Evolutionary conservation across 2,329 filamentous ascomycete genomes (phyloP).

Genomic region (Alternaria ventricosa): DNA sequence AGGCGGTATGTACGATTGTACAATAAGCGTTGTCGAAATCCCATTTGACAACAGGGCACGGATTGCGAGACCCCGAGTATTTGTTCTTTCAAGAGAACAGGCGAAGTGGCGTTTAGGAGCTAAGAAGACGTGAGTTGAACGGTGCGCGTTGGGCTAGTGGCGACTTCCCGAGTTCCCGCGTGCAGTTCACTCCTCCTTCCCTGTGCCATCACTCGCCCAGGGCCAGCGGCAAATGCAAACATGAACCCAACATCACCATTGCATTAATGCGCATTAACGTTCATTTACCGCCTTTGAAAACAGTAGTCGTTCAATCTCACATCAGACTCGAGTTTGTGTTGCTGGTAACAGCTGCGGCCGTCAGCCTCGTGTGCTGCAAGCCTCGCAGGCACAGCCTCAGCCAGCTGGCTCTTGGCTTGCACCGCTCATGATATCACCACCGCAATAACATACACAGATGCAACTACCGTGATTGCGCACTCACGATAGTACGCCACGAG

Average conservation of each 20-base stretch:
- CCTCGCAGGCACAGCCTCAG: neutral
- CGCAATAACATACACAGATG: neutral
- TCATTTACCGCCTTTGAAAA: neutral
- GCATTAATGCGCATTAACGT: neutral
- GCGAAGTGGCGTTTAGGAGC: neutral
- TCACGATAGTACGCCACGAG: neutral
- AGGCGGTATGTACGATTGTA: neutral
- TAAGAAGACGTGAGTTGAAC: neutral
- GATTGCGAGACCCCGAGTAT: neutral
- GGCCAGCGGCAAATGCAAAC: neutral
- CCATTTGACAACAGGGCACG: neutral
- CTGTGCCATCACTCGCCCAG: neutral
- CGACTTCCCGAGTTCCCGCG: neutral
- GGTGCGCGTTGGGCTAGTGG: neutral
- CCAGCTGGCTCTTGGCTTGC: neutral
- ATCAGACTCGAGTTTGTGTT: neutral
- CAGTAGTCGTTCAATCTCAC: neutral
- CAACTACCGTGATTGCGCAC: neutral
- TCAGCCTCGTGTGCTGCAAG: neutral
- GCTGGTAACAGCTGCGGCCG: neutral
- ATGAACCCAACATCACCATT: neutral
- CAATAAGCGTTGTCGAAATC: neutral
- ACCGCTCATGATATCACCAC: neutral
- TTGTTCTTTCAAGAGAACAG: neutral
- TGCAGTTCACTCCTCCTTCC: conserved; percentile 1